A percentile compares a stretch with the other conserved stretches of the same genome.
These are phyloP conservation scores for Delphinella strobiligena DNA, from an alignment of 2,329 filamentous ascomycete genomes.

Conservation along the genomic window DNA sequence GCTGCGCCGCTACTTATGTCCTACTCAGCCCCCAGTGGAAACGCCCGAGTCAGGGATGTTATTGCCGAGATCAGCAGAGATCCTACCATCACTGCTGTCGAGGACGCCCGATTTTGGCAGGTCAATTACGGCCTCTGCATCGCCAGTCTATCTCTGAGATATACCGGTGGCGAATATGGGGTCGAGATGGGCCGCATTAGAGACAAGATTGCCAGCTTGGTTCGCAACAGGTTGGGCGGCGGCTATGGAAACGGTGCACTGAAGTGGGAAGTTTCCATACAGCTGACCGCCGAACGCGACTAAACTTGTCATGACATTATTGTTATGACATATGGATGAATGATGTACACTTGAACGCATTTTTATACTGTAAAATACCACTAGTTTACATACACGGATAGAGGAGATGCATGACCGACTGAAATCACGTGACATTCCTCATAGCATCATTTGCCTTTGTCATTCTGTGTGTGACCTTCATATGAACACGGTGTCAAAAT, in stretches of 20 bases:
- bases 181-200: conserved; percentile 60
- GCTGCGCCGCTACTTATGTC: conserved; percentile 95
- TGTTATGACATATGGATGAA: not conserved
- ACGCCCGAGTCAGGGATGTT: conserved; percentile 54
- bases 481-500: too few relatives aligned
- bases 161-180: conserved; percentile 44
- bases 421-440: not conserved
- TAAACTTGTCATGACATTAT: conserved; percentile 5
- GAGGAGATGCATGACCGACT: too few relatives aligned
- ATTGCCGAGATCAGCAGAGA: conserved; percentile 76
- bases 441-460: not conserved
- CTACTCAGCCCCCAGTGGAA: conserved; percentile 42
- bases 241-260: conserved; percentile 73
- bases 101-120: conserved; percentile 96
- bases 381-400: too few relatives aligned
- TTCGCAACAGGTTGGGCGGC: conserved; percentile 77
- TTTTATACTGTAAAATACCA: not conserved
- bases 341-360: not conserved
- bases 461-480: too few relatives aligned
- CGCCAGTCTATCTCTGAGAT: conserved; percentile 83
- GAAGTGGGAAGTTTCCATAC: conserved; percentile 87
- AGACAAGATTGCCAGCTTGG: conserved; percentile 61
- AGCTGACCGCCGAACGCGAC: conserved; percentile 50
- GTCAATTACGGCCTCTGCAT: conserved; percentile 95
- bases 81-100: conserved; percentile 60